Base-by-base conservation (phyloP, 129 eudicot genomes). In the Artemisia tridentata region DNA sequence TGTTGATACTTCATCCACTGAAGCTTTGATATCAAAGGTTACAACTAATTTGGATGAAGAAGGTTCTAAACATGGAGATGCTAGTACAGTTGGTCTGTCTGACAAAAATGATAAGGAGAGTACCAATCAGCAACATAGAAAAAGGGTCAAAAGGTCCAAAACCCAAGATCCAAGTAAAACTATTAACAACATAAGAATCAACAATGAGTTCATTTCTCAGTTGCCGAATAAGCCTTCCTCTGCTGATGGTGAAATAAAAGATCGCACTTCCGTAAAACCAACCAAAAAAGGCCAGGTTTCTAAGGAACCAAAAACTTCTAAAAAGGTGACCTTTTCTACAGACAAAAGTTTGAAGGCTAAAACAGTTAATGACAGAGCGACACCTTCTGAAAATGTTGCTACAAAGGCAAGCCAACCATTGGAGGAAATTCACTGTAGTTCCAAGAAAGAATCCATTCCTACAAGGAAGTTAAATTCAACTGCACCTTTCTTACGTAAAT, bases 401-500 rank as follows among this genome's bases (percentile, higher is more conserved):
- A 74, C 63, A 64, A 68, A 52, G 72, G 65, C 67, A 45, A 49
- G 38, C 64, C 69, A 77, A 73, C 53, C 63, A 12, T 49, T 70
- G 54, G 66, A 55, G 45, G 11, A 38, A 38, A 0, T 7, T 38
- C 2, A 38, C 45, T 38, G 45, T 38, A 38, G 45, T 38, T 38
- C 45, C 45, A 38, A 38, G 45, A 38, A 38, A 65, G 69, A 59
- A 27, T 47, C 55, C 52, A 73, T 72, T 45, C 45, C 63, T 64
- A 41, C 17, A 67, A 51, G 65, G 25, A 53, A 59, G 53, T 43
- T 54, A 50, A 76, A 55, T 45, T 43, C 60, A 50, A 76, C 34
- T 54, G 66, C 79, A 46, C 31, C 45, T 2, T 67, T 80, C 56
- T 75, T 83, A 80, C 82, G 61, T 13, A 88, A 75, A 67, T 83